phyloP scores from a whole-genome alignment of 2,329 filamentous ascomycete species.

The Monosporascus sp. region DNA sequence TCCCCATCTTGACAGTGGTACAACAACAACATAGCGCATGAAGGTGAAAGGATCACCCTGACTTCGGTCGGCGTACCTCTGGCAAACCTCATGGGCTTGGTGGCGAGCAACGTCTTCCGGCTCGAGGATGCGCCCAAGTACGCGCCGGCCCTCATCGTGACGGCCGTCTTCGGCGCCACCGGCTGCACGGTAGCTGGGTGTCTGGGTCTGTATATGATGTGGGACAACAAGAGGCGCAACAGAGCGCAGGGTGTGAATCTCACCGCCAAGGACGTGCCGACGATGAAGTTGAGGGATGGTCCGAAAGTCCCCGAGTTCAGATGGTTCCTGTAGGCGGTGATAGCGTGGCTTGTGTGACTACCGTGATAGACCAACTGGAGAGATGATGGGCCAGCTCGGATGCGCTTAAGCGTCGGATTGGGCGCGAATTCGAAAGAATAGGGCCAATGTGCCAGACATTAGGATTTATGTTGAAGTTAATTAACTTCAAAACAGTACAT shows the following conservation, averaged over 20 bases:
- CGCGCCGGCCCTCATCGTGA: conserved; percentile 60
- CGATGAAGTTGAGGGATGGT: conserved; percentile 50
- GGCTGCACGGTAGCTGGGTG: conserved; percentile 50
- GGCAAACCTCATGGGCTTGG: conserved; percentile 72
- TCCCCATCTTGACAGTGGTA: conserved; percentile 47
- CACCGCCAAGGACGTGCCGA: conserved; percentile 52
- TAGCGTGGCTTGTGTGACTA: too few relatives aligned
- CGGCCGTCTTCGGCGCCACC: conserved; percentile 56
- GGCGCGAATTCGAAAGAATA: too few relatives aligned
- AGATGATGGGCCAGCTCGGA: too few relatives aligned
- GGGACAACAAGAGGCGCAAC: conserved; percentile 60
- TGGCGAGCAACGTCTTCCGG: conserved; percentile 64
- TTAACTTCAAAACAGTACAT: too few relatives aligned
- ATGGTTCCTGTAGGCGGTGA: conserved; percentile 44
- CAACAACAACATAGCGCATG: conserved; percentile 79
- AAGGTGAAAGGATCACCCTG: conserved; percentile 64
- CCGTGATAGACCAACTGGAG: too few relatives aligned
- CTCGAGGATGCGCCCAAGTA: conserved; percentile 61
- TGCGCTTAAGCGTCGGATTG: too few relatives aligned
- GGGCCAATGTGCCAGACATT: too few relatives aligned
- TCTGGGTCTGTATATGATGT: conserved; percentile 60
- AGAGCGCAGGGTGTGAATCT: conserved; percentile 48
- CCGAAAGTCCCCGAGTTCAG: conserved; percentile 49
- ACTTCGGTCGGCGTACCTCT: conserved; percentile 70
- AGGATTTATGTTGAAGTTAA: too few relatives aligned